Evolutionary conservation across 2,329 filamentous ascomycete genomes (phyloP).

Genomic region (Gliomastix tumulicola): DNA sequence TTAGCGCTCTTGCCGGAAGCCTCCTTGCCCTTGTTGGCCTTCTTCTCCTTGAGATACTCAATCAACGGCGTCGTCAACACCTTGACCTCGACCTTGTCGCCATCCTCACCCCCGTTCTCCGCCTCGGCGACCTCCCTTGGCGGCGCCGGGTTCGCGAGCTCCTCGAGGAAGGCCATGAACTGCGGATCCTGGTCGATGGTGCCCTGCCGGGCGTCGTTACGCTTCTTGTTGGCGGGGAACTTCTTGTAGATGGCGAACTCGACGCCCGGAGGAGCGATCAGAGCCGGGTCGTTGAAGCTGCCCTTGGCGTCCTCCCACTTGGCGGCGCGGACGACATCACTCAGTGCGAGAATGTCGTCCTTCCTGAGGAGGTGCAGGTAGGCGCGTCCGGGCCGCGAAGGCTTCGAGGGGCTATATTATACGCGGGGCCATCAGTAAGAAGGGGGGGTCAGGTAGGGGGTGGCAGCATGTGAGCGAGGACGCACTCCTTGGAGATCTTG

Average conservation of each 20-base stretch:
- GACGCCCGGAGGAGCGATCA: slow-evolving; percentile 71
- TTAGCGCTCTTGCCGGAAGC: slow-evolving; percentile 34
- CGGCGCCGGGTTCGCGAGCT: slow-evolving; percentile 63
- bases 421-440: slow-evolving; percentile 3
- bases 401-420: slow-evolving; percentile 67
- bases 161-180: slow-evolving; percentile 88
- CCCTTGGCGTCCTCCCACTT: slow-evolving; percentile 78
- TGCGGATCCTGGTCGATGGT: slow-evolving; percentile 96
- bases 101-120: slow-evolving; percentile 31
- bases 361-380: slow-evolving; percentile 77
- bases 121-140: slow-evolving; percentile 35
- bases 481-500: slow-evolving; percentile 80
- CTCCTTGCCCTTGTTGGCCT: slow-evolving; percentile 65
- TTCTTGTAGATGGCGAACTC: slow-evolving; percentile 83
- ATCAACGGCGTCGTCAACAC: slow-evolving; percentile 82
- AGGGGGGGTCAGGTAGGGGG: neutral
- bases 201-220: slow-evolving; percentile 78
- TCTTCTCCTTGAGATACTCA: slow-evolving; percentile 86
- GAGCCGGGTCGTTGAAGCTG: slow-evolving; percentile 61
- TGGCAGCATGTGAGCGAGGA: slow-evolving; percentile 8
- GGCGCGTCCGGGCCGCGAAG: slow-evolving; percentile 71
- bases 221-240: slow-evolving; percentile 65
- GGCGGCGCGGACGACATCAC: slow-evolving; percentile 60
- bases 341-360: slow-evolving; percentile 59
- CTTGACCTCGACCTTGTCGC: slow-evolving; percentile 45